Percentiles rank a stretch among this genome's conserved stretches.
Evolutionary conservation across 176 grass and related monocot genomes (phyloP).

Genomic region (Canna indica): DNA sequence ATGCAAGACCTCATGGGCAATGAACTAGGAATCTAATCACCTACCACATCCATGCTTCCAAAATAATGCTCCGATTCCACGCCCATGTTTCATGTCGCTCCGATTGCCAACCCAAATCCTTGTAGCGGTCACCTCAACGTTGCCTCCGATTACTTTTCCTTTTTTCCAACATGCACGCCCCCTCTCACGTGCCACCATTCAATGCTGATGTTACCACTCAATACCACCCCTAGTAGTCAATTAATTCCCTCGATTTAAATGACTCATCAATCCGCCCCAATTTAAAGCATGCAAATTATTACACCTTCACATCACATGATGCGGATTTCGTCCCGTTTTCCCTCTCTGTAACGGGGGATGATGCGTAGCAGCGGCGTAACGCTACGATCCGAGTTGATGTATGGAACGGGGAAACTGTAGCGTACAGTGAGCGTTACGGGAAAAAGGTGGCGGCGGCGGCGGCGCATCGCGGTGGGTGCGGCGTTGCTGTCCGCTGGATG

Average conservation of each 20-base stretch:
- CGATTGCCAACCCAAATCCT: not conserved
- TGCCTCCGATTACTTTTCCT: not conserved
- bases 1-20: not conserved
- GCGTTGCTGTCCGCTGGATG: too few relatives aligned
- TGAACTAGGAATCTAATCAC: not conserved
- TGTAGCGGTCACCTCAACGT: not conserved
- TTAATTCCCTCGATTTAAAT: not conserved
- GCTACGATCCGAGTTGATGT: too few relatives aligned
- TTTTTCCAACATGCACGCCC: not conserved
- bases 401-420: too few relatives aligned
- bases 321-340: too few relatives aligned
- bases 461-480: too few relatives aligned
- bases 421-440: too few relatives aligned
- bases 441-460: too few relatives aligned
- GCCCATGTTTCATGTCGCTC: not conserved
- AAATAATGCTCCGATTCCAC: not conserved
- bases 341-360: not conserved
- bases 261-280: not conserved
- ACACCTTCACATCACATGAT: not conserved
- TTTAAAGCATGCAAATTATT: not conserved
- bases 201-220: constrained; percentile 5
- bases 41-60: not conserved
- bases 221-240: not conserved
- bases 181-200: not conserved
- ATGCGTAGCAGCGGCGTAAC: not conserved